phyloP scores from a whole-genome alignment of 2,329 filamentous ascomycete species.

The Fusarium irregulare region DNA sequence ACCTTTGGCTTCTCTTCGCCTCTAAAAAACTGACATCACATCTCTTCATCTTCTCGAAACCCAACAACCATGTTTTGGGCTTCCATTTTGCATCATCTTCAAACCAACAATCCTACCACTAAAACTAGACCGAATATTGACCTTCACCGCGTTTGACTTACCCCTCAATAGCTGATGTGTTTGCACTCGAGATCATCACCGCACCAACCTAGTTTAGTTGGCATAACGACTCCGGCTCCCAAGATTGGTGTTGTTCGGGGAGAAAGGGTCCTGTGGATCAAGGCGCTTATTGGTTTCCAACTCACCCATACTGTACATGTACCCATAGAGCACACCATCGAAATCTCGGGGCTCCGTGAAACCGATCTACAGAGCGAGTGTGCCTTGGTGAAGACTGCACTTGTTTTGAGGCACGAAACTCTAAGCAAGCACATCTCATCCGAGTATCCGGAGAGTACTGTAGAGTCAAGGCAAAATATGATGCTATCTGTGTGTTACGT shows the following conservation, averaged over 20 bases:
- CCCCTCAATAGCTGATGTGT: slow-evolving; percentile 29
- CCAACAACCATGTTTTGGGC: neutral
- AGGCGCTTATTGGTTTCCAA: slow-evolving; percentile 15
- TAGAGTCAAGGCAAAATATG: neutral
- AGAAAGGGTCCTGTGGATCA: slow-evolving; percentile 23
- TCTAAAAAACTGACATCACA: slow-evolving; percentile 31
- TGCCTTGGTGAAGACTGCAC: slow-evolving; percentile 19
- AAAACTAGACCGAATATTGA: neutral
- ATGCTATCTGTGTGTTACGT: neutral
- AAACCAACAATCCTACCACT: neutral
- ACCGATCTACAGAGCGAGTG: slow-evolving; percentile 25
- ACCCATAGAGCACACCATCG: slow-evolving; percentile 34
- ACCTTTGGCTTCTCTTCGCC: neutral
- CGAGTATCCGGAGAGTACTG: neutral
- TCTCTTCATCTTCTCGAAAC: neutral
- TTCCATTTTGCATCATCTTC: slow-evolving; percentile 5
- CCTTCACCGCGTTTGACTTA: slow-evolving; percentile 11
- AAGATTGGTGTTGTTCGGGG: slow-evolving; percentile 12
- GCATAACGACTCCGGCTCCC: slow-evolving; percentile 4
- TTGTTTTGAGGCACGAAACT: slow-evolving; percentile 15
- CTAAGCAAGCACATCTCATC: neutral
- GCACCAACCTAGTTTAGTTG: slow-evolving; percentile 27
- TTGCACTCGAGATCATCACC: slow-evolving; percentile 35
- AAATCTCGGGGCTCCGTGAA: neutral
- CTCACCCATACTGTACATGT: neutral